Conservation (phyloP, 306 rosid species). For the Cucumis melo region DNA sequence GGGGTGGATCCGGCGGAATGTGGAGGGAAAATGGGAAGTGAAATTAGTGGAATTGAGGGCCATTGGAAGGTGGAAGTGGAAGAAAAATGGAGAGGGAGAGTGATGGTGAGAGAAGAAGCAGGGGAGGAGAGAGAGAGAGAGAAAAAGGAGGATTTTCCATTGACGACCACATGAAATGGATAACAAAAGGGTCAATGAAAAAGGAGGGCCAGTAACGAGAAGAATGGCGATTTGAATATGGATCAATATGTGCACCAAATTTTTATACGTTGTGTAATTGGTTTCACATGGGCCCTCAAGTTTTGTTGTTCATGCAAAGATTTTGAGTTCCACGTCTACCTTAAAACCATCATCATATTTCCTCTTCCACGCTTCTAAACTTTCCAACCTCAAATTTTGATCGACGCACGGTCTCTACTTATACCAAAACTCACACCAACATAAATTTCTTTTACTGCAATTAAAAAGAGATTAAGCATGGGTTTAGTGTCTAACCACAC, state of each 20-base stretch:
- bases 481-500: too few relatives aligned
- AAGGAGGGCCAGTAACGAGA: not conserved
- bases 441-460: too few relatives aligned
- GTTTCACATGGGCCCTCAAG: not conserved
- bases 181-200: not conserved
- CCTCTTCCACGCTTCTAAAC: too few relatives aligned
- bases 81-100: not conserved
- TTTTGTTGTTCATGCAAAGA: not conserved
- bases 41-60: slow-evolving; percentile 2
- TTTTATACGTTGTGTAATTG: not conserved
- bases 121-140: slow-evolving; percentile 5
- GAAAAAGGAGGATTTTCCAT: not conserved
- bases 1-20: not conserved
- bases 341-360: too few relatives aligned
- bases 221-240: not conserved
- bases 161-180: not conserved
- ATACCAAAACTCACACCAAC: too few relatives aligned
- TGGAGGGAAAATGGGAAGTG: slow-evolving; percentile 5
- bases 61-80: not conserved
- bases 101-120: not conserved
- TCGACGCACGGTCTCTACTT: too few relatives aligned
- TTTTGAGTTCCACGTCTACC: too few relatives aligned
- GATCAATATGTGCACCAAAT: not conserved
- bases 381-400: too few relatives aligned
- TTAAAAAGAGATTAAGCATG: too few relatives aligned